Conservation (phyloP, 495 filamentous ascomycete species). For the Talaromyces trachyspermus region DNA sequence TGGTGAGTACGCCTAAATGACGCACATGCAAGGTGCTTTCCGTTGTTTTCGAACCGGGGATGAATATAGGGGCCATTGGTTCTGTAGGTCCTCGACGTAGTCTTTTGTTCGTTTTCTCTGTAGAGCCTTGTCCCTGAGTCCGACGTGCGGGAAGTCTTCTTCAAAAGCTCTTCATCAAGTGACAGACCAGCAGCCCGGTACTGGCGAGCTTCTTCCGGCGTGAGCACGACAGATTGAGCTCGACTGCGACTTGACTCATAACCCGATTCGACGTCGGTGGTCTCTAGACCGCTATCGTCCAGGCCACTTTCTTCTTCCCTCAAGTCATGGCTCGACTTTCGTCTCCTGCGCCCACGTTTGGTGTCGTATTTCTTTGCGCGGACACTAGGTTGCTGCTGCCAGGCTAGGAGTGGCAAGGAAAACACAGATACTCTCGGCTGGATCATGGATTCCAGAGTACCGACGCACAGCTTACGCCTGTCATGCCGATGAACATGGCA, state of each 20-base stretch:
- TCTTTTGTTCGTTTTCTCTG: conserved; percentile 10
- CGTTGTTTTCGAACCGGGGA: conserved; percentile 28
- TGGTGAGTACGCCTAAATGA: conserved; percentile 53
- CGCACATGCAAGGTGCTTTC: conserved; percentile 40
- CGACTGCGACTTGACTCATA: conserved; percentile 17
- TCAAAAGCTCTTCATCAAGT: conserved; percentile 33
- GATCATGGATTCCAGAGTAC: conserved; percentile 5
- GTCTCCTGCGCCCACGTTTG: conserved; percentile 24
- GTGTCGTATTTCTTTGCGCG: conserved; percentile 32
- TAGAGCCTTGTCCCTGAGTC: conserved; percentile 10
- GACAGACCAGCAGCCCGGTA: conserved; percentile 41
- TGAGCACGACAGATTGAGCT: conserved; percentile 25
- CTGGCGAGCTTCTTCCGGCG: conserved; percentile 39
- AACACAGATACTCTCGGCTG: conserved; percentile 19
- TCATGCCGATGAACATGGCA: neutral
- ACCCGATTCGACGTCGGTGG: conserved; percentile 29
- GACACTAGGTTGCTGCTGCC: conserved; percentile 28
- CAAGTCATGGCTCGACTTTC: conserved; percentile 22
- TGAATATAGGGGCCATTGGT: conserved; percentile 28
- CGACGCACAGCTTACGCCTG: neutral
- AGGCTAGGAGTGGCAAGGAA: conserved; percentile 34
- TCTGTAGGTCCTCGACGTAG: conserved; percentile 19
- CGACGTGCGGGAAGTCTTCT: conserved; percentile 37
- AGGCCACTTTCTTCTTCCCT: conserved; percentile 19
- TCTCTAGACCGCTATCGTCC: conserved; percentile 16